These are phyloP conservation scores for Chlorella sp. DNA, from an alignment of 139 green algal genomes.

Conservation along the genomic window DNA sequence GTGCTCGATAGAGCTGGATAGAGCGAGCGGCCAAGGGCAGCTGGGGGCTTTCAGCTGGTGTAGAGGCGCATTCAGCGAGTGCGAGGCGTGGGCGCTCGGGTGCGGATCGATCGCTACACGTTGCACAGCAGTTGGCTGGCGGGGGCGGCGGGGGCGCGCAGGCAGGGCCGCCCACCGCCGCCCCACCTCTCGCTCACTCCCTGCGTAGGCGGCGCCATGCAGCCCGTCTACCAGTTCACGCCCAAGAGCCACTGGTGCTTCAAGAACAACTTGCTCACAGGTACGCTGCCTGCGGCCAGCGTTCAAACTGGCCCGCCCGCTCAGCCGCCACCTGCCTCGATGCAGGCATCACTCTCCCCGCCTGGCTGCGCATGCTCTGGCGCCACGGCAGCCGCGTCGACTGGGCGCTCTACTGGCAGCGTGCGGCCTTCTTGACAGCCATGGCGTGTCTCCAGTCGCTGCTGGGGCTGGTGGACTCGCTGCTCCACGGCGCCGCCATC, in stretches of 20 bases:
- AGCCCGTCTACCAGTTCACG: not conserved
- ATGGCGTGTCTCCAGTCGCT: conserved; percentile 56
- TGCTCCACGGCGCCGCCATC: conserved; percentile 40
- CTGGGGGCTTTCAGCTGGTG: too few species aligned
- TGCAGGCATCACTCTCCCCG: conserved; percentile 48
- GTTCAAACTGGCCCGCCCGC: not conserved
- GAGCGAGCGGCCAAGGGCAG: too few species aligned
- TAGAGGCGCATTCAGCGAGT: too few species aligned
- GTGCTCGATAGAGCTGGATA: too few species aligned
- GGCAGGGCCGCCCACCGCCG: too few species aligned
- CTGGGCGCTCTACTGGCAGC: conserved; percentile 42
- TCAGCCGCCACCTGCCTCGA: not conserved
- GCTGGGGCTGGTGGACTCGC: conserved; percentile 44
- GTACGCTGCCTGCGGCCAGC: not conserved
- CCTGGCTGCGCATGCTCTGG: conserved; percentile 41
- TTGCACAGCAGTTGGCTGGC: too few species aligned
- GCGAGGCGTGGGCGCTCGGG: too few species aligned
- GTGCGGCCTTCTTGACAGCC: conserved; percentile 57
- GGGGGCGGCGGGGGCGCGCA: too few species aligned
- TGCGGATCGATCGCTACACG: too few species aligned
- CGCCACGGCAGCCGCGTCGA: conserved; percentile 39
- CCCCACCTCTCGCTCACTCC: too few species aligned
- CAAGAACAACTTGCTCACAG: conserved; percentile 25
- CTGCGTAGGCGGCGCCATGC: too few species aligned
- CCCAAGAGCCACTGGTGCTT: conserved; percentile 10